Base-by-base conservation (phyloP, 2,329 filamentous ascomycete genomes). In the Myriosclerotinia duriaeana region DNA sequence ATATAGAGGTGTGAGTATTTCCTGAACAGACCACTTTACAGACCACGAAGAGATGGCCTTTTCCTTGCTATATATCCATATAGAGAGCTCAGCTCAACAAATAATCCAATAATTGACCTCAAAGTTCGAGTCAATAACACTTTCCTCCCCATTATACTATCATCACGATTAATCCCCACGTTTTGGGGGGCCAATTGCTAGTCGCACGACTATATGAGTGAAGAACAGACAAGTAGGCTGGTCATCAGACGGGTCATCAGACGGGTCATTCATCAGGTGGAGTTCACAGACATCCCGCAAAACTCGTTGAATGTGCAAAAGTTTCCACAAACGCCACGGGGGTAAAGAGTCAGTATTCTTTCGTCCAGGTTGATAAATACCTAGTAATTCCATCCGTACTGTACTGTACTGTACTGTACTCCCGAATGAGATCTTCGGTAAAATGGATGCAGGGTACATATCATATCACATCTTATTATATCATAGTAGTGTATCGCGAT, bases 1-100 rank as follows among this genome's bases (percentile, higher is more conserved):
- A 46, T 15, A 17, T n/a, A 58, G 12, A 22, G 12, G 42, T 38
- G 42, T 60, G 20, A 60, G 56, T 60, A 50, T 50, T 50, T 22
- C 20, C 44, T 22, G 20, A 48, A n/a, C 30, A 38, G 44, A 50
- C 20, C 4, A 60, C 14, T 48, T 17, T 36, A 5, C 44, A 17
- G 44, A 38, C 4, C 30, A 15, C 15, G 42, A 40, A 55, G 11
- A 36, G 42, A 59, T 36, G n/a, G 14, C 12, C 22, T 36, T 36
- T 36, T 36, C 50, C 26, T 48, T 59, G 26, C 26, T 59, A 36
- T 48, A 46, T 48, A 59, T 48, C 5, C 42, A 59, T 2, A n/a
- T 46, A 11, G 22, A n/a, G 26, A 34, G 26, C 26, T 36, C 56
- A 59, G 9, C 56, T 59, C 17, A 17, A 22, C 17, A 48, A 14